Evolutionary conservation across 108 stramenopile genomes (phyloP).

Genomic region (Nannochloropsis gaditana): DNA sequence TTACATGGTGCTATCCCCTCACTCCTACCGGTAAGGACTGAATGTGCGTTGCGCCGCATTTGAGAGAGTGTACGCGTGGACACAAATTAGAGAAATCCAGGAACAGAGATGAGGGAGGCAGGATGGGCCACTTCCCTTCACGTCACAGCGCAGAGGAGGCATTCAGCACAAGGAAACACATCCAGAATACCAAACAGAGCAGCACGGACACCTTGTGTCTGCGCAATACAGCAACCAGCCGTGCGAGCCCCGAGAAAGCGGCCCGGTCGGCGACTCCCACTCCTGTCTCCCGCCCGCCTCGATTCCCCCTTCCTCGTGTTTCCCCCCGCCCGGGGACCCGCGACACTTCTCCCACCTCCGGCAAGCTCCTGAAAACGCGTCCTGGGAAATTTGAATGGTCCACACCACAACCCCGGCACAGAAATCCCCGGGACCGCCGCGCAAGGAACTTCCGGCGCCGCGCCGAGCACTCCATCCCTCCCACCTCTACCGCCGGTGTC

Average conservation of each 20-base stretch:
- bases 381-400: conserved; percentile 19
- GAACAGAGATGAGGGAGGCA: too few species aligned
- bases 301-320: neutral
- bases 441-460: neutral
- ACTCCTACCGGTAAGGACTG: too few species aligned
- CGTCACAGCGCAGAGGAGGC: neutral
- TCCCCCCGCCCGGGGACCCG: neutral
- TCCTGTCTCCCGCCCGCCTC: neutral
- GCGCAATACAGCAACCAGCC: neutral
- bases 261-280: neutral
- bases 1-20: too few species aligned
- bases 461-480: conserved; percentile 16
- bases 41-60: too few species aligned
- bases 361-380: neutral
- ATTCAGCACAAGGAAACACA: neutral
- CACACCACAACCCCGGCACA: neutral
- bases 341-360: neutral
- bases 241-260: too few species aligned
- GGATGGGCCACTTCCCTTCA: neutral
- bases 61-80: too few species aligned
- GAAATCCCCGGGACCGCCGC: neutral
- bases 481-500: neutral
- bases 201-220: neutral
- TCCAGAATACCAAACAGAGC: neutral
- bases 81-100: too few species aligned